These are phyloP conservation scores for Suhomyces prunicola DNA, from an alignment of 805 yeast genomes.

Conservation along the genomic window DNA sequence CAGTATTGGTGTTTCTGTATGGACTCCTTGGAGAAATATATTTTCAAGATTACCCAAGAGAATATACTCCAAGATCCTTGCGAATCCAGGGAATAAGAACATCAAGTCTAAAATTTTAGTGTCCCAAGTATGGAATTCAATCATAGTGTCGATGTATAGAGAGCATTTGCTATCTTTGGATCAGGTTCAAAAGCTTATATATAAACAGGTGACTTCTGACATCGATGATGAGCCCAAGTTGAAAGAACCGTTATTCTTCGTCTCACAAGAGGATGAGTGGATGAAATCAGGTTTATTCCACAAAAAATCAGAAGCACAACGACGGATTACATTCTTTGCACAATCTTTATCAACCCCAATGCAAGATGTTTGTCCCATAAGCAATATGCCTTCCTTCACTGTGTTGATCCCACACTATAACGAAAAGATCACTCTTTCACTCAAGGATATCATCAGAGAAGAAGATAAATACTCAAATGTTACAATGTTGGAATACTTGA, in stretches of 20 bases:
- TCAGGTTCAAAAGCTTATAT: slow-evolving; percentile 63
- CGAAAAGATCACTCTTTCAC: slow-evolving; percentile 72
- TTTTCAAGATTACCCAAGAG: slow-evolving; percentile 75
- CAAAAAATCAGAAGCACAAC: slow-evolving; percentile 69
- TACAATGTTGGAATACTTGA: slow-evolving; percentile 53
- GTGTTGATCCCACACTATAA: slow-evolving; percentile 85
- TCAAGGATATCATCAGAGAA: slow-evolving; percentile 76
- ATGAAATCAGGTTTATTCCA: slow-evolving; percentile 57
- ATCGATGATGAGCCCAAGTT: slow-evolving; percentile 40
- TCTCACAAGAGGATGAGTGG: slow-evolving; percentile 77
- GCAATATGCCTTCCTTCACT: slow-evolving; percentile 75
- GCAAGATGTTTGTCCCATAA: slow-evolving; percentile 64
- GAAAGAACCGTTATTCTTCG: slow-evolving; percentile 74
- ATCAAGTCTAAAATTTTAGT: slow-evolving; percentile 43
- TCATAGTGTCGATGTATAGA: slow-evolving; percentile 77
- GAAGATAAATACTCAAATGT: slow-evolving; percentile 60
- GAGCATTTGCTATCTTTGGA: slow-evolving; percentile 76
- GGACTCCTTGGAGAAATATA: slow-evolving; percentile 88
- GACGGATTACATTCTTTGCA: slow-evolving; percentile 85
- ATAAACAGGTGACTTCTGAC: slow-evolving; percentile 43
- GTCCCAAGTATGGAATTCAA: slow-evolving; percentile 68
- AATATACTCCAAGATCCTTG: slow-evolving; percentile 65
- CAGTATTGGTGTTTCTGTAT: slow-evolving; percentile 73
- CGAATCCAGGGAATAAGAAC: slow-evolving; percentile 34
- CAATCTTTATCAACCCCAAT: slow-evolving; percentile 86